A percentile compares a stretch with the other conserved stretches of the same genome.
Conservation (phyloP, 495 filamentous ascomycete genomes). For the Neurospora sublineolata region DNA sequence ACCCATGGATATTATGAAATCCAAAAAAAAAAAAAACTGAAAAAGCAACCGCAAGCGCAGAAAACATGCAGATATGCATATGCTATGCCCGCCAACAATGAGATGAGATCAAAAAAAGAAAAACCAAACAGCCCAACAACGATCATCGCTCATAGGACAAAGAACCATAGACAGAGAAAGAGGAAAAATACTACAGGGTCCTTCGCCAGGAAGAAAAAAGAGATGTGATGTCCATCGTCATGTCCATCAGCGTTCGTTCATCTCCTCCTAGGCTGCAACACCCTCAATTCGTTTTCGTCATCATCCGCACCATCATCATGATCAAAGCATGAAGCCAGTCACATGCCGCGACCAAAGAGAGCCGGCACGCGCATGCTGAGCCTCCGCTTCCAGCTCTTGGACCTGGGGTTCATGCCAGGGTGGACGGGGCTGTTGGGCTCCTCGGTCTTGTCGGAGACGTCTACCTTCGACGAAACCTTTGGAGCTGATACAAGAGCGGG, state of each 20-base stretch:
- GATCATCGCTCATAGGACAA: background rate
- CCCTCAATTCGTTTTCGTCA: background rate
- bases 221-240: background rate
- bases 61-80: background rate
- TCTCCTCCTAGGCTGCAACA: background rate
- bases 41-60: background rate
- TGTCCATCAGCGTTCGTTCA: background rate
- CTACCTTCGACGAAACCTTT: slow-evolving; percentile 5
- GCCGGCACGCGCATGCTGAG: slow-evolving; percentile 16
- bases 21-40: background rate
- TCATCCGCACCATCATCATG: background rate
- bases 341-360: slow-evolving; percentile 21
- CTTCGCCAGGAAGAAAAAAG: background rate
- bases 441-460: background rate
- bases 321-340: slow-evolving; percentile 7
- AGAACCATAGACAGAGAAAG: background rate
- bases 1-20: background rate
- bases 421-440: slow-evolving; percentile 1
- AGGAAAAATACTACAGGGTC: background rate
- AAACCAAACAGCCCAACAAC: background rate
- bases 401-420: slow-evolving; percentile 9
- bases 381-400: slow-evolving; percentile 19
- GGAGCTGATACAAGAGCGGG: slow-evolving; percentile 2
- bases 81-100: background rate
- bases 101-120: background rate